Evolutionary conservation across 2,329 filamentous ascomycete genomes (phyloP), one percentile per base, ranked within the genome.

Genomic region (Allantophomopsis lycopodina): DNA sequence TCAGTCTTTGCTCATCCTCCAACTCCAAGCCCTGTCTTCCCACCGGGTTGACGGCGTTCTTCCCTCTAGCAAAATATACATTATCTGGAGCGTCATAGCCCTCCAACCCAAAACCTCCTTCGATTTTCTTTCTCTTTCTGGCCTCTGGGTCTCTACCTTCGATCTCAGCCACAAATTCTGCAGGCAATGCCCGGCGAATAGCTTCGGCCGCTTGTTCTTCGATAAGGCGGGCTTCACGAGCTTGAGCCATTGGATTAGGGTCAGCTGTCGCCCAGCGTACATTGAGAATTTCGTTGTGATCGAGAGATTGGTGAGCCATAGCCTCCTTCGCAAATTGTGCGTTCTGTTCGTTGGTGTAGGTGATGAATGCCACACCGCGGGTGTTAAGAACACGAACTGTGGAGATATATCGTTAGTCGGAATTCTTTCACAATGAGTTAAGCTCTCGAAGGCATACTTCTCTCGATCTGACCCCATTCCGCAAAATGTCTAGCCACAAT

Each of bases 151-250:
- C 86, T 38, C 84, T 76, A 13, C 91, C 91, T 58, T 98, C 91
- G 36, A 98, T 79, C 64, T 98, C 87, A 0, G 87, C 86, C 0
- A 98, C 79, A 48, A 91, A 96, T 20, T 87, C 85, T 0, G 82
- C 86, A 0, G 91, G 91, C 4, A 98, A 65, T 0, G 91, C 89
- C 47, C 83, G 71, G 14, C 91, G 69, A 42, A 98, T 86, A 1
- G 91, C 93, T 53, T 95, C 91, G 0, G 91, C 91, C 2, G 91
- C 91, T 58, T 98, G 91, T 55, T 98, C 91, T 56, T 98, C 91
- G 44, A 98, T 81, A 32, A 81, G 72, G 32, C 82, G 71, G 2
- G 83, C 89, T 61, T 98, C 91, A 44, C 93, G 73, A 47, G 93
- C 93, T 58, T 94, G 86, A 2, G 89, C 87, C 66, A 91, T 79